Percentiles rank a stretch among this genome's conserved stretches.
phyloP scores from a whole-genome alignment of 2,329 filamentous ascomycete species.

The Cordyceps farinosa region DNA sequence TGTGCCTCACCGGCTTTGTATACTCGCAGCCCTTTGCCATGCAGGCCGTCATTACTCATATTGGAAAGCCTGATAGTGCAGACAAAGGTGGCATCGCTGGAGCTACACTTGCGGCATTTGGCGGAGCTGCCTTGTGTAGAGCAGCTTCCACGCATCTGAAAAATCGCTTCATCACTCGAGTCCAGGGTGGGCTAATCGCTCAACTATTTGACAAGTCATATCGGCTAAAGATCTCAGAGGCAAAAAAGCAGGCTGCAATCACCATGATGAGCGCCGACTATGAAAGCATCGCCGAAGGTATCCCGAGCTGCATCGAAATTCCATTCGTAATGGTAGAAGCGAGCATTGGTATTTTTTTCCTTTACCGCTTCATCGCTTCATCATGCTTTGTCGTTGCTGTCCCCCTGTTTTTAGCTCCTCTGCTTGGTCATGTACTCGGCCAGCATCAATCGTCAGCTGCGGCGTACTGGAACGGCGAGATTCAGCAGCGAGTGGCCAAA shows the following conservation, averaged over 20 bases:
- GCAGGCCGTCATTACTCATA: conserved; percentile 17
- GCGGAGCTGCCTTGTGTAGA: neutral
- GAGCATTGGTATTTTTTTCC: neutral
- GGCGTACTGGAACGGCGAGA: neutral
- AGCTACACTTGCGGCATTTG: neutral
- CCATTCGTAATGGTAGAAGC: neutral
- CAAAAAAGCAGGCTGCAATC: neutral
- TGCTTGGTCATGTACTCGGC: neutral
- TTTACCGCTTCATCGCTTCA: neutral
- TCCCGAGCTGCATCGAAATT: neutral
- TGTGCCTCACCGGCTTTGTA: neutral
- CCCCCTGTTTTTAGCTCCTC: neutral
- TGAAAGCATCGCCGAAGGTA: neutral
- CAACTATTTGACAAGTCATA: neutral
- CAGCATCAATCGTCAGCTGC: neutral
- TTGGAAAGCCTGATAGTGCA: conserved; percentile 21
- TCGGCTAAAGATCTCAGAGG: neutral
- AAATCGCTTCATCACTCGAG: neutral
- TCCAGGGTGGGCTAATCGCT: neutral
- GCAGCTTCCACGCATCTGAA: neutral
- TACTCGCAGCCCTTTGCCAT: neutral
- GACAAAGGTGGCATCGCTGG: neutral
- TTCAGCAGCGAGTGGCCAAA: neutral
- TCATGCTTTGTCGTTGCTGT: neutral
- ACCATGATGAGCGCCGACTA: neutral